Percentiles rank a stretch among this genome's conserved stretches.
phyloP scores from a whole-genome alignment of 1,139 yeast species.

The Ogataea hybrid region DNA sequence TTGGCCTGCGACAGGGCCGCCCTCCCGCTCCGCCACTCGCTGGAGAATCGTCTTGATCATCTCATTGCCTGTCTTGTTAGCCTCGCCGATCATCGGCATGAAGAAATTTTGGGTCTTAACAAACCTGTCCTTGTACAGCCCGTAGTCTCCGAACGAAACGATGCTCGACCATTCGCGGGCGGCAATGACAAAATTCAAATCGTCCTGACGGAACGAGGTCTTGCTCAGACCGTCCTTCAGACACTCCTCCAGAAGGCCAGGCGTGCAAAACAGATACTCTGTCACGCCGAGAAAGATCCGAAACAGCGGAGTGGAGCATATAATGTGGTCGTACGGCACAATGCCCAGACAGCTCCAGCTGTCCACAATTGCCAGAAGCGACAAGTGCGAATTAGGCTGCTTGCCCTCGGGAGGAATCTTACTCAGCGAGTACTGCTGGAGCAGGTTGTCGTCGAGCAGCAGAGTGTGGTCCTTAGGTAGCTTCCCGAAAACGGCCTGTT shows the following conservation, averaged over 20 bases:
- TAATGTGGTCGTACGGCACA: constrained; percentile 93
- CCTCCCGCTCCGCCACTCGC: constrained; percentile 37
- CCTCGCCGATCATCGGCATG: constrained; percentile 83
- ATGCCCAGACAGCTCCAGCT: constrained; percentile 86
- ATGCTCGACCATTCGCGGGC: constrained; percentile 85
- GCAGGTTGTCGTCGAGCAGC: constrained; percentile 72
- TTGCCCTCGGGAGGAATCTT: constrained; percentile 68
- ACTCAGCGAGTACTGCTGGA: constrained; percentile 76
- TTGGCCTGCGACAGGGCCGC: neutral
- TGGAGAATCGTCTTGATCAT: constrained; percentile 85
- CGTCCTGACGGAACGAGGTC: constrained; percentile 77
- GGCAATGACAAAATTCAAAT: constrained; percentile 79
- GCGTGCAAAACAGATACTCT: constrained; percentile 85
- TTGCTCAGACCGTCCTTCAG: constrained; percentile 68
- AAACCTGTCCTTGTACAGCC: constrained; percentile 67
- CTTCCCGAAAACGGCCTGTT: constrained; percentile 72
- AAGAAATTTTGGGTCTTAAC: constrained; percentile 80
- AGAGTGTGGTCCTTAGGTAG: constrained; percentile 52
- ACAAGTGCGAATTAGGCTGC: constrained; percentile 85
- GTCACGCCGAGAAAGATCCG: constrained; percentile 93
- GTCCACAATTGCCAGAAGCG: constrained; percentile 87
- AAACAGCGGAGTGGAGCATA: constrained; percentile 92
- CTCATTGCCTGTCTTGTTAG: constrained; percentile 88
- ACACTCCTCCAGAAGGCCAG: constrained; percentile 75
- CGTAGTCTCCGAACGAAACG: constrained; percentile 74